phyloP scores from a whole-genome alignment of 805 yeast species.

The Teunomyces pallodes region DNA sequence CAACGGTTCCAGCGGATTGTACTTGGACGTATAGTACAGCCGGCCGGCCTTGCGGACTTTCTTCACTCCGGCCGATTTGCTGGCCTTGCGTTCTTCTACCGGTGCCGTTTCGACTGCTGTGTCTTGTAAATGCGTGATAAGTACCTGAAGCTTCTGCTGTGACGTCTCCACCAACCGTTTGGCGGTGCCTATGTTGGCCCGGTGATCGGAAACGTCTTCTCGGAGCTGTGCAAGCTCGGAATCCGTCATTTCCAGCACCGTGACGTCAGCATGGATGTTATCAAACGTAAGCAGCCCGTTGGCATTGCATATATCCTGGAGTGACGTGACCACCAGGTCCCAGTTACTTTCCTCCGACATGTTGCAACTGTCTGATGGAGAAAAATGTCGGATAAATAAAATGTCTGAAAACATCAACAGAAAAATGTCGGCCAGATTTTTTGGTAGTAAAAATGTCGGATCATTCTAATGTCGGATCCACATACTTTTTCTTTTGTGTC shows the following conservation, averaged over 20 bases:
- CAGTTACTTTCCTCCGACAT: conserved; percentile 52
- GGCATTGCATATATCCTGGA: conserved; percentile 65
- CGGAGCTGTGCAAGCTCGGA: conserved; percentile 41
- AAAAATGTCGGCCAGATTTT: no score
- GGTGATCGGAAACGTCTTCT: conserved; percentile 48
- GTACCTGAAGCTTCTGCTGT: conserved; percentile 45
- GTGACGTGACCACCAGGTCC: conserved; percentile 64
- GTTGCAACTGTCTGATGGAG: not conserved
- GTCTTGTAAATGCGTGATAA: conserved; percentile 35
- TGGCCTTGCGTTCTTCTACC: not conserved
- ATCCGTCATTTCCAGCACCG: conserved; percentile 27
- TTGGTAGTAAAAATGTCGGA: not conserved
- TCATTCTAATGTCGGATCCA: not conserved
- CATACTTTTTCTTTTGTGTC: not conserved
- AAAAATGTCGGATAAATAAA: not conserved
- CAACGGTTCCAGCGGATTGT: conserved; percentile 57
- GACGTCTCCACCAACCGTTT: conserved; percentile 36
- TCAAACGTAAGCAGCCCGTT: conserved; percentile 57
- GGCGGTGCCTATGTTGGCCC: conserved; percentile 55
- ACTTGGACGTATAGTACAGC: conserved; percentile 52
- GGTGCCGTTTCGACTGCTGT: conserved; percentile 10
- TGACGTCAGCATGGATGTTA: conserved; percentile 25
- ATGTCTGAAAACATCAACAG: not conserved
- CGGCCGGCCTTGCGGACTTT: conserved; percentile 32
- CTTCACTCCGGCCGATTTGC: conserved; percentile 7